Evolutionary conservation across 106 monocot species (phyloP).

Genomic region (Hemerocallis citrina): DNA sequence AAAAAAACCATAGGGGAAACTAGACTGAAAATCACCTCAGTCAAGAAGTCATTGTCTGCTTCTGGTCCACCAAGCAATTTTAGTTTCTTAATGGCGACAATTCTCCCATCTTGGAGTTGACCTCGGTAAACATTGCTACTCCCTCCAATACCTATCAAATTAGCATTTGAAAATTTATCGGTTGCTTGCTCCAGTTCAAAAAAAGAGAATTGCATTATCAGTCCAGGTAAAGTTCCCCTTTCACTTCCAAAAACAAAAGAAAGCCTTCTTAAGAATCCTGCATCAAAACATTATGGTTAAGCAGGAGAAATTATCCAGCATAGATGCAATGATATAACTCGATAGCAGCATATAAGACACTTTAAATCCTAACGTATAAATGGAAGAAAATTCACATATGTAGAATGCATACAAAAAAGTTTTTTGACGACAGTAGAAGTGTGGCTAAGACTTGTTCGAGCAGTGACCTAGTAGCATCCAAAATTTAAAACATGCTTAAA

Average conservation of each 20-base stretch:
- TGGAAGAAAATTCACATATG: not conserved
- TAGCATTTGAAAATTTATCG: slow-evolving; percentile 57
- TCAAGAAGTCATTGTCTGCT: slow-evolving; percentile 50
- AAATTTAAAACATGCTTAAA: too few relatives aligned
- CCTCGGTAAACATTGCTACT: slow-evolving; percentile 86
- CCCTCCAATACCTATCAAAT: slow-evolving; percentile 71
- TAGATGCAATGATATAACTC: not conserved
- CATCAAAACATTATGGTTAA: not conserved
- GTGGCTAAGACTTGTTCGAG: not conserved
- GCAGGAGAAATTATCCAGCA: not conserved
- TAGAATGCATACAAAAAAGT: too few relatives aligned
- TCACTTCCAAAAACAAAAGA: slow-evolving; percentile 26
- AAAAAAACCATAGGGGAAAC: not conserved
- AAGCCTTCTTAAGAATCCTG: slow-evolving; percentile 37
- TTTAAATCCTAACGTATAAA: not conserved
- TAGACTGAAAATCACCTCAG: slow-evolving; percentile 46
- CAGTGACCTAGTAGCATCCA: too few relatives aligned
- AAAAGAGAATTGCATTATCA: slow-evolving; percentile 64
- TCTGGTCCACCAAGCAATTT: slow-evolving; percentile 27
- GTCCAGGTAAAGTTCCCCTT: slow-evolving; percentile 32
- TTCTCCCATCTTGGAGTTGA: slow-evolving; percentile 49
- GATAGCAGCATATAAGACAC: not conserved
- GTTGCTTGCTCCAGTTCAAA: slow-evolving; percentile 77
- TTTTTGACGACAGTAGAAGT: too few relatives aligned
- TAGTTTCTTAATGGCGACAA: slow-evolving; percentile 82